Base-by-base conservation (phyloP, 331 rosid genomes). In the Pyracantha coccinea region DNA sequence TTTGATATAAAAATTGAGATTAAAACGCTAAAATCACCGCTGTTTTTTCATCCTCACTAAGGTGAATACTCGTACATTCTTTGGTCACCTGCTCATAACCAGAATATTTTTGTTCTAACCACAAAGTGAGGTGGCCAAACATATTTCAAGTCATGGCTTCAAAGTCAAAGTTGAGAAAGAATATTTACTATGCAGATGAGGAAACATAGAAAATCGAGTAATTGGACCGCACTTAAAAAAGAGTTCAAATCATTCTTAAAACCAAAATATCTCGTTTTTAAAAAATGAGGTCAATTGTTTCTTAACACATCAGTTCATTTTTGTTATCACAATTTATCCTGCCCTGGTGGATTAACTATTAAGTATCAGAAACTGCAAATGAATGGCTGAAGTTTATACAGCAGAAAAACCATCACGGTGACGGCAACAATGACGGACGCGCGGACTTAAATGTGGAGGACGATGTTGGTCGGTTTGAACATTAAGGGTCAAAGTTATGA, bases 151-250 rank as follows among this genome's bases (percentile, higher is more conserved):
- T 73, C 66, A 75, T 83, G 74, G 20, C 74, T 72, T 85, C 32
- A 78, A 47, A 78, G 84, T 85, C 85, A 80, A 73, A 75, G 70
- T 61, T 61, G 60, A 17, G 70, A 74, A 74, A 13, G 45, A 62
- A 60, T 16, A n/a, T 31, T 28, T 61, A 23, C 16, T 28, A n/a
- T 61, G 60, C 70, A 74, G 50, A 80, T 75, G 77, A 73, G 69
- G 75, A 58, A 71, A 71, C 32, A 29, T 31, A 33, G 45, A 85
- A 62, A 78, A 59, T 53, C 65, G 5, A 54, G 16, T 66, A 21
- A 32, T 71, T 71, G 53, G 66, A 71, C 41, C 54, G 64, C 75
- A 53, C 32, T 54, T 13, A 52, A 19, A 32, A 14, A 21, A 57
- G 7, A 8, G 28, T 53, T 7, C 21, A 38, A 38, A 20, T n/a